Conservation (phyloP, 352 stramenopile genomes). For the Phytophthora constricta region DNA sequence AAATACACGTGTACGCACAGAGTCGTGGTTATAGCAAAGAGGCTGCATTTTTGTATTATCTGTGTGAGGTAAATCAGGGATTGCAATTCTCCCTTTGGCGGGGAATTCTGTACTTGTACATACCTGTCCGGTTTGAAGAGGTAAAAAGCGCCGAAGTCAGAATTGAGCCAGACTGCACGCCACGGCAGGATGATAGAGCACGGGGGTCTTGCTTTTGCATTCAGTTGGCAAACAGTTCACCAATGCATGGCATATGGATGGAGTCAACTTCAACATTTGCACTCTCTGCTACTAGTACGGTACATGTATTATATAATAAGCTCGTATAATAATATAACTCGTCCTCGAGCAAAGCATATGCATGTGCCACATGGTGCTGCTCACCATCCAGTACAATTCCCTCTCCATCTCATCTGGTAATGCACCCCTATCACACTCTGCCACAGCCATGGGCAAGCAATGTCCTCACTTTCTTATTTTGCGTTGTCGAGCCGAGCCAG, state of each 20-base stretch:
- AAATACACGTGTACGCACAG: no score
- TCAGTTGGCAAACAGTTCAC: neutral
- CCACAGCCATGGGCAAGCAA: neutral
- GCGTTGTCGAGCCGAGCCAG: conserved; percentile 1
- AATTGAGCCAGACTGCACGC: no score
- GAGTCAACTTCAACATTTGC: neutral
- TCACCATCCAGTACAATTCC: neutral
- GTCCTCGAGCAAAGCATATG: neutral
- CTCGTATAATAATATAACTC: no score
- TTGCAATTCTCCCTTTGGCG: no score
- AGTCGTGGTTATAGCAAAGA: no score
- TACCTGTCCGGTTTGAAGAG: no score
- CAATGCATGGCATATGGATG: neutral
- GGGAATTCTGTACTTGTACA: no score
- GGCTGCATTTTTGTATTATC: no score
- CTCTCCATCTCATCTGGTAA: conserved; percentile 3
- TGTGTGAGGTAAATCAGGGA: no score
- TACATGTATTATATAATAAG: neutral
- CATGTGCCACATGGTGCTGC: neutral
- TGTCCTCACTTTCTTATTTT: conserved; percentile 27
- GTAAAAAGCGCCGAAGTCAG: no score
- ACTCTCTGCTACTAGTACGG: neutral
- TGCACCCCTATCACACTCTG: neutral
- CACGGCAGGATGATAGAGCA: neutral
- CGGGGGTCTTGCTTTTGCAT: no score